Base-by-base conservation (phyloP, 2,329 filamentous ascomycete species). In the Aspergillus sp. region DNA sequence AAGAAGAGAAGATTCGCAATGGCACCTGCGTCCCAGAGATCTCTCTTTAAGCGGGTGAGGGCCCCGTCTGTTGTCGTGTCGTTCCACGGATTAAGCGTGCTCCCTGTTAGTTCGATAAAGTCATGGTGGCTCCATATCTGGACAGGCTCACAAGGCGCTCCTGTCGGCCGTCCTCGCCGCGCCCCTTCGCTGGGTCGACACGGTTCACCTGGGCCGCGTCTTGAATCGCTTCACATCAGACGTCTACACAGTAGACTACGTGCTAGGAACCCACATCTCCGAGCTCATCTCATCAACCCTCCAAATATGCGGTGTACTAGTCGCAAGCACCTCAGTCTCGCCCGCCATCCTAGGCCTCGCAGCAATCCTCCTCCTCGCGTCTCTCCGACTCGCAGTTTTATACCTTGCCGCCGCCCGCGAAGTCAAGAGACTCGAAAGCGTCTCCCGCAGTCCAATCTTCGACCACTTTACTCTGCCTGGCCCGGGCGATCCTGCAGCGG, bases 131-230 rank as follows among this genome's bases (percentile, higher is more conserved):
- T 33, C 31, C 31, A 33, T 33, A 33, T 33, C 31, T 33, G 31
- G 31, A 33, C 31, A 8, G 31, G 31, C 6, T 8, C 31, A 33
- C 7, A 33, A 40, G 6, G 6, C 14, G 6, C n/a, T 17, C 37
- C 15, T 40, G 12, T 17, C 12, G 12, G 14, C 84, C 0, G 82
- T 93, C 9, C 79, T 93, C 3, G 83, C 87, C 17, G 85, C 14
- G 88, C 88, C 0, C 2, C 78, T 92, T 15, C 80, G 88, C 56
- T 91, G 88, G 87, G 81, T 92, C 37, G 90, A 93, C 67, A 92
- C 89, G 0, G 86, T 90, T 0, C 90, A 90, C 0, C 78, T 91
- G 1, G 90, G 90, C 2, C 83, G 89, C 39, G 83, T 92, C 27
- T 77, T 92, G 31, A 93, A 93, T 73, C 83, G 90, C 1, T 90